Base-by-base conservation (phyloP, 805 yeast genomes). In the Nakazawaea wyomingensis region DNA sequence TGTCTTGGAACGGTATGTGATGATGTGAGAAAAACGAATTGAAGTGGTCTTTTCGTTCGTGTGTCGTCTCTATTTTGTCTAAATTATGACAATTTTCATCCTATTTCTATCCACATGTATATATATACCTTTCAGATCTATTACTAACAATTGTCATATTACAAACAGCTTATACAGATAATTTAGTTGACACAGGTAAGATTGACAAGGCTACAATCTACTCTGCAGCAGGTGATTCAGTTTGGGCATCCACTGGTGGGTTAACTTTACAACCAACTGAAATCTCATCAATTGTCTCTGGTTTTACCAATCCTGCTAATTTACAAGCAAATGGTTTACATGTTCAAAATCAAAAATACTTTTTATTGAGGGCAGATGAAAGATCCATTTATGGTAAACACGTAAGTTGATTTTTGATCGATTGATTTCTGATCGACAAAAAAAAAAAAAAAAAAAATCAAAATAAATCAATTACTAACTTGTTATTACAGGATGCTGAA, bases 341-440 rank as follows among this genome's bases (percentile, higher is more conserved):
- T 60, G 71, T 86, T 45, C 84, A 81, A 59, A 87, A 89, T 43
- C 81, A 80, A 57, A 93, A 93, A 66, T 90, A 90, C 71, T 86
- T 91, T 63, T 69, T 88, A 52, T 74, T 93, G 55, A 81, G 80
- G 56, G 96, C 96, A 11, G 97, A 91, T 59, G 91, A 82, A 39
- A 80, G 97, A 66, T 84, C 95, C 47, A 85, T 93, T 54, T 91
- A 93, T 62, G 98, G 96, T 51, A 91, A 91, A 65, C 80, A 77
- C 44, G 60, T 55, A 41, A 35, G 50, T 42, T 9, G 14, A 26
- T 26, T 24, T 3, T 4, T 19, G 27, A 18, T n/a, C 16, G 5
- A 19, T 20, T 11, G 24, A 19, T 4, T n/a, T 18, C n/a, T n/a
- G n/a, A n/a, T n/a, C n/a, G n/a, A n/a, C n/a, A n/a, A n/a, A n/a